Evolutionary conservation across 2,329 filamentous ascomycete species (phyloP).

Genomic region (Penicillium freii): DNA sequence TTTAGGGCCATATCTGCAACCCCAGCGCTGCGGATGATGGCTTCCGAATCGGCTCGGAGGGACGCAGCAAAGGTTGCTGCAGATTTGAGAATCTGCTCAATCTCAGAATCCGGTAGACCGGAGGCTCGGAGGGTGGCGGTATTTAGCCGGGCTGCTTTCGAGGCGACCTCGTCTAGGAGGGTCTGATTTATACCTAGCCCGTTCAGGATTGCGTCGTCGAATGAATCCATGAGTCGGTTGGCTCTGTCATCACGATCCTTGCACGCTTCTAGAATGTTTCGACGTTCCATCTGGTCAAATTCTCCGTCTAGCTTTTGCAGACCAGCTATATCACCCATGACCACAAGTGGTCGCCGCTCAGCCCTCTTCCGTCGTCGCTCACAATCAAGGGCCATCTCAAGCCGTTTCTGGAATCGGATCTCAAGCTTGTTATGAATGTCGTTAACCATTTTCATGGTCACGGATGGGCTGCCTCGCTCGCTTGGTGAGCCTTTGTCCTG

Average conservation of each 20-base stretch:
- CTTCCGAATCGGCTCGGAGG: slow-evolving; percentile 46
- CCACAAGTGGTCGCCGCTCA: slow-evolving; percentile 52
- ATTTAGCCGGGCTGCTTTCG: slow-evolving; percentile 43
- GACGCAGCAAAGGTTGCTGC: slow-evolving; percentile 40
- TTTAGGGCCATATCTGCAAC: slow-evolving; percentile 52
- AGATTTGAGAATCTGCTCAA: slow-evolving; percentile 41
- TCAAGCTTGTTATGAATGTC: slow-evolving; percentile 51
- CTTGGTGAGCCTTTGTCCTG: slow-evolving; percentile 31
- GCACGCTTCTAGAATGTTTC: slow-evolving; percentile 50
- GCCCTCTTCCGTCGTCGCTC: slow-evolving; percentile 56
- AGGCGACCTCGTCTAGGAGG: slow-evolving; percentile 49
- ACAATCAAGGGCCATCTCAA: slow-evolving; percentile 52
- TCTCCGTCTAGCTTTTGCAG: slow-evolving; percentile 51
- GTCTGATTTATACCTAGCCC: slow-evolving; percentile 53
- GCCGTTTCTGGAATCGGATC: slow-evolving; percentile 49
- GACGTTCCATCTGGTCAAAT: slow-evolving; percentile 53
- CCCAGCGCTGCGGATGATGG: slow-evolving; percentile 48
- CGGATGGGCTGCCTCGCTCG: slow-evolving; percentile 38
- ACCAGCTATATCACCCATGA: slow-evolving; percentile 51
- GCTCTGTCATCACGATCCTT: slow-evolving; percentile 51
- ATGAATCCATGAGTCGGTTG: slow-evolving; percentile 50
- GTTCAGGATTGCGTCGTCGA: slow-evolving; percentile 52
- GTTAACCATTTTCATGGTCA: slow-evolving; percentile 48
- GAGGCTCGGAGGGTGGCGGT: slow-evolving; percentile 32
- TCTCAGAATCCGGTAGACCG: slow-evolving; percentile 36